Base-by-base conservation (phyloP, 176 grass and related monocot species). In the Bromus sterilis region DNA sequence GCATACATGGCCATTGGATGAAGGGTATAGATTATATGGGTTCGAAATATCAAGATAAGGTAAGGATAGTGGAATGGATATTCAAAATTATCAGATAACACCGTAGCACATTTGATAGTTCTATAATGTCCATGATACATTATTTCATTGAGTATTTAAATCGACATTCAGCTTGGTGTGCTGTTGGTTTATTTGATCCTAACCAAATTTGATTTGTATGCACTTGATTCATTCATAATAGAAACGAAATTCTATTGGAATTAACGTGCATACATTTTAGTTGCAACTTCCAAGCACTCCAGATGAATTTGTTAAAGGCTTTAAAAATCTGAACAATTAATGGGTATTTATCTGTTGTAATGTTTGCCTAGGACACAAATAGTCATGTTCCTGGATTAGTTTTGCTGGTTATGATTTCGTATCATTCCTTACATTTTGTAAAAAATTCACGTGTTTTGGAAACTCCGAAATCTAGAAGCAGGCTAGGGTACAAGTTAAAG, bases 1-100 rank as follows among this genome's bases (percentile, higher is more conserved):
- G 93, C 25, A 21, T 96, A 15, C 83, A 96, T 77, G 86, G 87
- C 60, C 93, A 93, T 80, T 96, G 93, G 93, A 12, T 93, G 69
- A 90, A 79, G 18, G 90, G 93, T 59, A 96, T 96, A 79, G 93
- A 96, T 76, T 96, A 89, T 80, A 87, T 96, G 83, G 83, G 87
- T 55, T n/a, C 67, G 11, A 74, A 88, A 25, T 88, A 82, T 43
- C 64, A 43, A 75, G 81, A 84, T 39, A 79, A 75, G 86, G 93
- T 92, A 90, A 84, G 55, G 66, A 36, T 81, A 35, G 15, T 80
- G 62, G 40, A 35, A 78, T 25, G 5, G 61, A 31, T 75, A 56
- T 55, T 59, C n/a, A 33, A 70, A 44, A 11, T 57, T 84, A 68
- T 6, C 72, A 40, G 33, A 84, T 65, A 65, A 41, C 0, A 51